Conservation (phyloP, 345 rosid genomes). For the Eucalyptus pauciflora region DNA sequence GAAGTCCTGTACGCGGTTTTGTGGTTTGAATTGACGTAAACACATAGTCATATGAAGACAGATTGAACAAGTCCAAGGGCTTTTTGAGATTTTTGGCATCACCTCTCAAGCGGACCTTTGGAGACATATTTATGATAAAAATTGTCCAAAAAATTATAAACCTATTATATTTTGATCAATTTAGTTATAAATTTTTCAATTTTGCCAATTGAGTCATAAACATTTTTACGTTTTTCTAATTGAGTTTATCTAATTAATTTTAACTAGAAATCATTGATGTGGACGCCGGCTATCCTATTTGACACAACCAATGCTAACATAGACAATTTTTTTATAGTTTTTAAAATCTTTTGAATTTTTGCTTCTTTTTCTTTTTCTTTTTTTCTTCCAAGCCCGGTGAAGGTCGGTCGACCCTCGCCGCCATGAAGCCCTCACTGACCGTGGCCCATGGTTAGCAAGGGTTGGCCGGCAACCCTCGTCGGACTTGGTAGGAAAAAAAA, state of each 20-base stretch:
- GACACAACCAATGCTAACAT: too few relatives aligned
- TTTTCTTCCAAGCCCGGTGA: too few relatives aligned
- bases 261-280: rapidly evolving
- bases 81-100: neutral
- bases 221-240: rapidly evolving
- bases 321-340: too few relatives aligned
- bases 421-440: too few relatives aligned
- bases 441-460: neutral
- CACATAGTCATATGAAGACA: neutral
- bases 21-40: neutral
- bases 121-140: too few relatives aligned
- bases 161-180: neutral
- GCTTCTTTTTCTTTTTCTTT: too few relatives aligned
- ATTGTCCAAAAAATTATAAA: neutral
- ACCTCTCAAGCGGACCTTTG: neutral
- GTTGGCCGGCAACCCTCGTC: neutral
- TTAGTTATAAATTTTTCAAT: too few relatives aligned
- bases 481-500: neutral
- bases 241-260: rapidly evolving
- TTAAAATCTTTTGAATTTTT: too few relatives aligned
- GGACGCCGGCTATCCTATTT: rapidly evolving
- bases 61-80: neutral
- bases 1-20: neutral
- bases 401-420: rapidly evolving
- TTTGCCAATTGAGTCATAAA: too few relatives aligned